Evolutionary conservation across 306 rosid species (phyloP).

Genomic region (Senna tora): DNA sequence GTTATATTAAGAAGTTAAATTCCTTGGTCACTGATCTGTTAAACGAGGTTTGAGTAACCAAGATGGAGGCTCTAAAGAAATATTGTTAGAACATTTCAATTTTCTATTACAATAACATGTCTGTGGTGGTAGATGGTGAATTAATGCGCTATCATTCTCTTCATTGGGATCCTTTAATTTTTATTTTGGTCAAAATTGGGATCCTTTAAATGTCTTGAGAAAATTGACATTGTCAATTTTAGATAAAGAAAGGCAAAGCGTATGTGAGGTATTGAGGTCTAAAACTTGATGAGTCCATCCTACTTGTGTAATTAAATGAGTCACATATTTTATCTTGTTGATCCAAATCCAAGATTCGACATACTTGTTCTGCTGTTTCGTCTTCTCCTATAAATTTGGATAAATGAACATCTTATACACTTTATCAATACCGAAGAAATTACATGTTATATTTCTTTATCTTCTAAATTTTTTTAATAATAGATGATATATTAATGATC

Average conservation of each 20-base stretch:
- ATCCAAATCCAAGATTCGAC: no score
- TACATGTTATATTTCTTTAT: no score
- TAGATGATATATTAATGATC: no score
- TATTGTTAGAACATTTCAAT: constrained; percentile 31
- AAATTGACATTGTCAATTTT: not conserved
- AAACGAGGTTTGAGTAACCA: constrained; percentile 42
- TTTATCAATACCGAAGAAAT: no score
- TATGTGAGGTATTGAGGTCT: not conserved
- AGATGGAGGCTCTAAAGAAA: constrained; percentile 18
- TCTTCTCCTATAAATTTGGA: no score
- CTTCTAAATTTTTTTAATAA: no score
- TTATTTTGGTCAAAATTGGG: no score
- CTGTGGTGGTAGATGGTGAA: constrained; percentile 28
- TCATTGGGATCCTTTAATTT: not conserved
- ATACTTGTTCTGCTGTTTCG: no score
- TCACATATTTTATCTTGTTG: no score
- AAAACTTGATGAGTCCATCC: not conserved
- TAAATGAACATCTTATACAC: no score
- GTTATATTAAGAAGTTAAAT: constrained; percentile 35
- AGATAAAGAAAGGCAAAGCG: not conserved
- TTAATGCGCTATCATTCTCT: constrained; percentile 27
- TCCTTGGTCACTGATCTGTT: constrained; percentile 38
- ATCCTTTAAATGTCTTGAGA: not conserved
- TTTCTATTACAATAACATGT: constrained; percentile 30
- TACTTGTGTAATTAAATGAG: no score